Base-by-base conservation (phyloP, 768 basidiomycete species). In the Gloeopeniophorella convolvens region DNA sequence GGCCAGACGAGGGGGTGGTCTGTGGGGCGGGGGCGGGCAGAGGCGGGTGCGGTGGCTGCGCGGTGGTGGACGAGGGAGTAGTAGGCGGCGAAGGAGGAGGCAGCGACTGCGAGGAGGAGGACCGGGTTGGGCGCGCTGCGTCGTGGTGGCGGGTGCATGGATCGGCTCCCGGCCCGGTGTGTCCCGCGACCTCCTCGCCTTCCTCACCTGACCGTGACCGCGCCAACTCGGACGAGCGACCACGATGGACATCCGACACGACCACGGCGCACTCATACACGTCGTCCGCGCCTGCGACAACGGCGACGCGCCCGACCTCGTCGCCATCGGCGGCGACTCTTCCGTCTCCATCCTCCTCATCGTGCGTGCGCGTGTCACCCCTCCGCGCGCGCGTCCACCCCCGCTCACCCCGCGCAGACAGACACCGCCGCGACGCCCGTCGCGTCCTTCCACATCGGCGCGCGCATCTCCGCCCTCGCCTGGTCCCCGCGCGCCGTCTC, bases 401-500 rank as follows among this genome's bases (percentile, higher is more conserved):
- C 37, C 57, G 47, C 32, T 41, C 7, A 39, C 27, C 53, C 47
- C 60, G 79, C 75, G 68, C 65, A 59, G 66, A 70, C 58, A 64
- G 50, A 61, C 31, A 58, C 73, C 0, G 66, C 71, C 15, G 74
- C 66, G 60, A 70, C 69, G 50, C 68, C 68, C 30, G 58, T 91
- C 59, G 86, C 86, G 36, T 79, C 79, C 16, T 90, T 90, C 60
- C 76, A 86, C 66, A 66, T 90, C 35, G 88, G 89, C 16, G 71
- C 74, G 9, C 74, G 79, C 42, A 72, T 86, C 35, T 88, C 85
- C 3, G 77, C 89, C 4, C 64, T 91, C 12, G 85, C 89, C 3
- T 91, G 86, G 83, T 90, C 89, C 2, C 73, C 85, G 33, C 69
- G 72, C 11, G 72, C 85, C 6, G 68, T 79, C 5, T 90, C 89